Evolutionary conservation across 2,329 filamentous ascomycete genomes (phyloP).

Genomic region (Scytalidium sp.): DNA sequence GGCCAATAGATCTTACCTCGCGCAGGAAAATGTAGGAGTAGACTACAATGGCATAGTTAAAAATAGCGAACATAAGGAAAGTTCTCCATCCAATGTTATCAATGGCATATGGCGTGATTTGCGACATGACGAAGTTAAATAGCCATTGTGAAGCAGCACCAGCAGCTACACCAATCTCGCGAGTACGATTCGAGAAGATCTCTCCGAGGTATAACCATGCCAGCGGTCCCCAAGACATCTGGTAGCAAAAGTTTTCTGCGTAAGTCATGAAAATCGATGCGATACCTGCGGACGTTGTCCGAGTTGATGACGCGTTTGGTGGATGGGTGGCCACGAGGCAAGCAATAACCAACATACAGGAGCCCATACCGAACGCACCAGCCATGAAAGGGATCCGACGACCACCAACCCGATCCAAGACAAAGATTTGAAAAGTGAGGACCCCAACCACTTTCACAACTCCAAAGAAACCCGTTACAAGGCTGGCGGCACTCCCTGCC

Average conservation of each 20-base stretch:
- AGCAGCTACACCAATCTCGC: constrained; percentile 48
- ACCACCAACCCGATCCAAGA: constrained; percentile 45
- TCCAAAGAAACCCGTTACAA: constrained; percentile 51
- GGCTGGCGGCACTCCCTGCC: constrained; percentile 41
- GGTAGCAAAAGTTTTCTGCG: constrained; percentile 50
- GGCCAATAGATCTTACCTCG: too few species aligned
- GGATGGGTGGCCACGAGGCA: constrained; percentile 39
- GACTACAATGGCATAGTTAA: too few species aligned
- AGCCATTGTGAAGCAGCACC: constrained; percentile 49
- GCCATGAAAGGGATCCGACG: constrained; percentile 39
- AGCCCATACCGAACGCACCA: constrained; percentile 38
- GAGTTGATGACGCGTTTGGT: constrained; percentile 25
- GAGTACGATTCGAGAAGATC: constrained; percentile 48
- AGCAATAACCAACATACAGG: constrained; percentile 42
- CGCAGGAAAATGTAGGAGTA: too few species aligned
- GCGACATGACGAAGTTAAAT: constrained; percentile 48
- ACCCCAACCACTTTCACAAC: constrained; percentile 47
- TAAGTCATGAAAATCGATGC: constrained; percentile 53
- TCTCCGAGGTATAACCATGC: constrained; percentile 48
- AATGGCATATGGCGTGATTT: constrained; percentile 49
- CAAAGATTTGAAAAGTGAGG: constrained; percentile 49
- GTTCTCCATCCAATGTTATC: constrained; percentile 36
- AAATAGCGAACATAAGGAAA: too few species aligned
- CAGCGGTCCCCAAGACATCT: constrained; percentile 48
- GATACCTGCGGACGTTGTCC: constrained; percentile 39